Evolutionary conservation across 176 grass and related monocot genomes (phyloP), one percentile per base, ranked within the genome.

Genomic region (Elaeis guineensis): DNA sequence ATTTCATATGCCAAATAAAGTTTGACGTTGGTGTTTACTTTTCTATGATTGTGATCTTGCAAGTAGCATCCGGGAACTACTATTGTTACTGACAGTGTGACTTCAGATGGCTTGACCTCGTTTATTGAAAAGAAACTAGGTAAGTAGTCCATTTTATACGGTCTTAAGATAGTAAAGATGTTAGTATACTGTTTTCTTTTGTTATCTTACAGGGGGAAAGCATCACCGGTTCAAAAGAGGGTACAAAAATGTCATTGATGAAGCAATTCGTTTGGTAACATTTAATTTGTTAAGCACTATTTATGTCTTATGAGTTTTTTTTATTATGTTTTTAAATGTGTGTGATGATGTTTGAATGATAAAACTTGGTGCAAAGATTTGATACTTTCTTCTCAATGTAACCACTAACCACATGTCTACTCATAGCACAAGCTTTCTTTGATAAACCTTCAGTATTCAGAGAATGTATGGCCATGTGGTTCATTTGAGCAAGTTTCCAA

Each of bases 241-340:
- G 25, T 98, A 98, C 79, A 98, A 92, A 81, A 98, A 98, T 79
- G 84, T 98, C 65, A 98, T 98, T 67, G 93, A 98, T 86, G 93
- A 98, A 78, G 87, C 87, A 63, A 85, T 85, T 83, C 79, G 70
- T 73, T 75, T 92, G 93, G 93, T 89, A 55, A 87, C 69, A 79
- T 72, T 78, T 25, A 18, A 60, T 16, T 73, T 52, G 2, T 24
- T 67, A 29, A 24, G 54, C 8, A 49, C 63, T 25, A 19, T 44
- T 35, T 44, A 35, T 9, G 11, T 44, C 11, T 44, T 44, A 44
- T 44, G 35, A 14, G 8, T 14, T 12, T 44, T 3, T 44, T 30
- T 30, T 6, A 4, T 5, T 5, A 23, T 30, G 6, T 30, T 30
- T 5, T 6, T 30, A 30, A 30, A 30, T 30, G 28, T 30, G 28